These are phyloP conservation scores for Tuber umbilicatum DNA, from an alignment of 495 filamentous ascomycete genomes.

Conservation along the genomic window DNA sequence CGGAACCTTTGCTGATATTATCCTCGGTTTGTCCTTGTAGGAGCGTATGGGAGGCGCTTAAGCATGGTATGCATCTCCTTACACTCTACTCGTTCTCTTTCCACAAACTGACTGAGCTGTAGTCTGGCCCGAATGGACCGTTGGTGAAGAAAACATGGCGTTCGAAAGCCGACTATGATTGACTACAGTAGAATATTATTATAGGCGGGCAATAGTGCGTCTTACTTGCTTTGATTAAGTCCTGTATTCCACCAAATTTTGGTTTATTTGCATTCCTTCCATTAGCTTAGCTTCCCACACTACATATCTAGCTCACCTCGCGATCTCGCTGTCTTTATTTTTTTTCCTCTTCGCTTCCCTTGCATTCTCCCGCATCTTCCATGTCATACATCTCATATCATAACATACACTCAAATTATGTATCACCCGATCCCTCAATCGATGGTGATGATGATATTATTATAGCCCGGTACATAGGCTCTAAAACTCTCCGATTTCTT, in stretches of 20 bases:
- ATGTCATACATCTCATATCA: neutral
- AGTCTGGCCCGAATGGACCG: conserved; percentile 42
- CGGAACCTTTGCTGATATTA: conserved; percentile 24
- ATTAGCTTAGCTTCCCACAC: conserved; percentile 4
- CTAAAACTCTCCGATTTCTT: neutral
- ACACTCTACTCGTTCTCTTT: conserved; percentile 16
- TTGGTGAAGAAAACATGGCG: conserved; percentile 40
- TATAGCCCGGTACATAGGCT: neutral
- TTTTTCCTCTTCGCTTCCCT: conserved; percentile 5
- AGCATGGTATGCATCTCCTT: conserved; percentile 35
- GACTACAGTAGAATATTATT: neutral
- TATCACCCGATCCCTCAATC: neutral
- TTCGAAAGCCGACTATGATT: conserved; percentile 40
- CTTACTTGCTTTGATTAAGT: neutral
- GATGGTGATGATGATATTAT: neutral
- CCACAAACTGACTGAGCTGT: conserved; percentile 20
- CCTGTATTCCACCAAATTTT: neutral
- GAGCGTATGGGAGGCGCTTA: conserved; percentile 40
- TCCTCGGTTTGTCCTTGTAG: conserved; percentile 21
- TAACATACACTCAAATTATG: neutral
- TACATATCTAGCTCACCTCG: neutral
- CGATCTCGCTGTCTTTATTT: conserved; percentile 7
- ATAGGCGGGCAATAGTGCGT: neutral
- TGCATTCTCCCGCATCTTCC: conserved; percentile 6
- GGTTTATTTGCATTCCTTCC: neutral